Conservation (phyloP, 116 monocot genomes). For the Papilionanthe hybrid region DNA sequence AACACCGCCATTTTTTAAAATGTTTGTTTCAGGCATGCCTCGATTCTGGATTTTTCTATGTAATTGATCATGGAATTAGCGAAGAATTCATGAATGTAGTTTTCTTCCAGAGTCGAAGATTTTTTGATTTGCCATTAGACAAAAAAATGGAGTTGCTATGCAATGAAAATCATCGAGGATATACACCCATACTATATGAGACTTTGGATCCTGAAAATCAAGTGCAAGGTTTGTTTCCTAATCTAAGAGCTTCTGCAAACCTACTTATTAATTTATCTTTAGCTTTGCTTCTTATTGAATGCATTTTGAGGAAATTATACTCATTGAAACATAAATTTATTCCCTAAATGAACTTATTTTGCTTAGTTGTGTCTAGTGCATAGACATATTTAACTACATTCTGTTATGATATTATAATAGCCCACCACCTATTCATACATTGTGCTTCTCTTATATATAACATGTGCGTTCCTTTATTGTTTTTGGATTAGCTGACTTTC, state of each 20-base stretch:
- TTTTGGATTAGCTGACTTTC: too few relatives aligned
- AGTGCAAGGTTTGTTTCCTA: slow-evolving; percentile 45
- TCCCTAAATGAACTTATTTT: not conserved
- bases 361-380: not conserved
- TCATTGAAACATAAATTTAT: not conserved
- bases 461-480: too few relatives aligned
- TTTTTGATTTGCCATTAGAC: slow-evolving; percentile 57
- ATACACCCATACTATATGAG: slow-evolving; percentile 71
- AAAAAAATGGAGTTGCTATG: slow-evolving; percentile 72
- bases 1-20: not conserved
- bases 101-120: slow-evolving; percentile 64
- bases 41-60: slow-evolving; percentile 88
- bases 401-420: too few relatives aligned
- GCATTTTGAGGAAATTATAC: not conserved
- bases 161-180: slow-evolving; percentile 82
- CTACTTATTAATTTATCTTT: not conserved
- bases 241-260: not conserved
- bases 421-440: too few relatives aligned
- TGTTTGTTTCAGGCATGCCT: slow-evolving; percentile 55
- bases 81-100: slow-evolving; percentile 84
- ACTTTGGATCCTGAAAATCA: slow-evolving; percentile 72
- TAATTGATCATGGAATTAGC: slow-evolving; percentile 77
- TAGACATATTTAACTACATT: too few relatives aligned
- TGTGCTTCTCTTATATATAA: too few relatives aligned
- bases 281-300: not conserved